These are phyloP conservation scores for Sphaerulina musiva DNA, from an alignment of 2,329 filamentous ascomycete species.

Conservation along the genomic window DNA sequence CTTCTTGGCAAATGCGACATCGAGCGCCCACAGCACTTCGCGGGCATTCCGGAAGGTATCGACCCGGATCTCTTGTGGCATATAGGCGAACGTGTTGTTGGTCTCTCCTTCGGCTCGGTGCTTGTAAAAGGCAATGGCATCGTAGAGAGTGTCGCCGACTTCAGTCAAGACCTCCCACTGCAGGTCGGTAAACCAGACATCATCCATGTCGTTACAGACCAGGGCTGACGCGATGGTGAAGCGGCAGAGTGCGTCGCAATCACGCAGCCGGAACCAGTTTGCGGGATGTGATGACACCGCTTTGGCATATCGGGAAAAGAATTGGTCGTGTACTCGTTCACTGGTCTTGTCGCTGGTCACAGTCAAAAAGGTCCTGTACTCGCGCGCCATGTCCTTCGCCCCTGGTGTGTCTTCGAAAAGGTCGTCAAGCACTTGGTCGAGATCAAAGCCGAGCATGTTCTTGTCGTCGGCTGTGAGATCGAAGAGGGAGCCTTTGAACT, in stretches of 20 bases:
- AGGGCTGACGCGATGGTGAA: slow-evolving; percentile 33
- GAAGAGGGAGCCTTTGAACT: slow-evolving; percentile 19
- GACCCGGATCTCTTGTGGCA: slow-evolving; percentile 22
- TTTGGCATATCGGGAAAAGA: slow-evolving; percentile 31
- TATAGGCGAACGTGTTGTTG: slow-evolving; percentile 33
- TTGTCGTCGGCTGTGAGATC: slow-evolving; percentile 15
- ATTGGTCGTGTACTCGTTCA: slow-evolving; percentile 11
- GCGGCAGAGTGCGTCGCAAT: slow-evolving; percentile 32
- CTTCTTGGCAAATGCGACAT: slow-evolving; percentile 22
- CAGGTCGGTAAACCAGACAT: slow-evolving; percentile 22
- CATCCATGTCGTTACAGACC: slow-evolving; percentile 29
- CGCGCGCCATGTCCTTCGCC: slow-evolving; percentile 16
- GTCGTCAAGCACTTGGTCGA: slow-evolving; percentile 27
- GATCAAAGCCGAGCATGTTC: slow-evolving; percentile 15
- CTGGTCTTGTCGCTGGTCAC: slow-evolving; percentile 21
- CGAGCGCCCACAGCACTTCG: slow-evolving; percentile 34
- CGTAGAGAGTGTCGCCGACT: slow-evolving; percentile 30
- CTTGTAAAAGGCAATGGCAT: slow-evolving; percentile 34
- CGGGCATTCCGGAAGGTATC: slow-evolving; percentile 24
- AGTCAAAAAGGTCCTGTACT: slow-evolving; percentile 20
- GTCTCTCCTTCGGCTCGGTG: slow-evolving; percentile 34
- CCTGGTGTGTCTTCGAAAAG: slow-evolving; percentile 23
- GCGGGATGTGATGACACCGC: slow-evolving; percentile 26
- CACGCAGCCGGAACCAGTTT: slow-evolving; percentile 33
- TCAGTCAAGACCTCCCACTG: slow-evolving; percentile 26